Conservation (phyloP, 2,329 filamentous ascomycete species). For the Dactylellina haptotyla region DNA sequence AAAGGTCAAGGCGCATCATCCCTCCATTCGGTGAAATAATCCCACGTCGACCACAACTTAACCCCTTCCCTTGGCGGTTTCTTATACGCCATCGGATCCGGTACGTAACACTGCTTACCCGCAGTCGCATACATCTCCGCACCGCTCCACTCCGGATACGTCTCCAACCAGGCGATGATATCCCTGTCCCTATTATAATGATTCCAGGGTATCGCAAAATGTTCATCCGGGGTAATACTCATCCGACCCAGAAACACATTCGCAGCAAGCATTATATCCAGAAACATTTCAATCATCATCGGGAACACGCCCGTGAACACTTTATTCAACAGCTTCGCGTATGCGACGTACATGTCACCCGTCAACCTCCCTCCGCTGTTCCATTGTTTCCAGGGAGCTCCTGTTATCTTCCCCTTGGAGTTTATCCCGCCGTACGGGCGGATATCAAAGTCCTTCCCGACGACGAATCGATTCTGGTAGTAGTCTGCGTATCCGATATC, state of each 20-base stretch:
- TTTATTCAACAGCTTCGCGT: background rate
- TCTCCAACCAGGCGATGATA: constrained; percentile 4
- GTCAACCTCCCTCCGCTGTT: background rate
- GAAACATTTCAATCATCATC: constrained; percentile 13
- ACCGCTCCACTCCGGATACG: constrained; percentile 17
- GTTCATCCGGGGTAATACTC: constrained; percentile 3
- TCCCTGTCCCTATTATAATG: background rate
- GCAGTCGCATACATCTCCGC: background rate
- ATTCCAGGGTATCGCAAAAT: constrained; percentile 2
- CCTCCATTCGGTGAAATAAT: constrained; percentile 9
- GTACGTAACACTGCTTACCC: background rate
- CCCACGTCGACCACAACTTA: background rate
- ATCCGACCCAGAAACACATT: constrained; percentile 15
- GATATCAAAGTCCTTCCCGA: background rate
- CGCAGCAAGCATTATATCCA: constrained; percentile 13
- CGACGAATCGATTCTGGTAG: background rate
- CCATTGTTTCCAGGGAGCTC: constrained; percentile 5
- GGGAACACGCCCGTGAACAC: background rate
- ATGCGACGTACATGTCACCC: background rate
- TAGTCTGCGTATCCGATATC: constrained; percentile 4
- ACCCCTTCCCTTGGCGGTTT: background rate
- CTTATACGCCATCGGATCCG: background rate
- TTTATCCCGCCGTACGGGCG: background rate
- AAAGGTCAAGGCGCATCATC: background rate
- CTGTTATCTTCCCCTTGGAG: background rate